phyloP scores from a whole-genome alignment of 2,329 filamentous ascomycete species.

The Fusarium sacchari region DNA sequence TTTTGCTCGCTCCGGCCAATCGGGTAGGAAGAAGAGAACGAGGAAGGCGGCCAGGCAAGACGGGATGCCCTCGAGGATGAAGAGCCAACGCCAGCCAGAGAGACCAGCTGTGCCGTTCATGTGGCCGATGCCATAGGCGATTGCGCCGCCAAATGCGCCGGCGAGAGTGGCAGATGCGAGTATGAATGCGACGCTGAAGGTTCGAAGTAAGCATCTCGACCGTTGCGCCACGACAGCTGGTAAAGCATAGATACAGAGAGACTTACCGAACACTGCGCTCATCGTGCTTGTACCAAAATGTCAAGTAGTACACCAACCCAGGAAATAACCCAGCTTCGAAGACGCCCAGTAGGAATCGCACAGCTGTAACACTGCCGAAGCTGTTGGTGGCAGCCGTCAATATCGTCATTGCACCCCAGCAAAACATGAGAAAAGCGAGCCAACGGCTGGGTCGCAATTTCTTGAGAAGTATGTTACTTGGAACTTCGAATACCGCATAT shows the following conservation, averaged over 20 bases:
- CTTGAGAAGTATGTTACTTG: slow-evolving; percentile 73
- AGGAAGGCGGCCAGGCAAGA: slow-evolving; percentile 71
- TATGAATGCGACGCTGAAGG: slow-evolving; percentile 70
- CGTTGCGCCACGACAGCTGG: background rate
- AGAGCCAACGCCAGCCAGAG: slow-evolving; percentile 75
- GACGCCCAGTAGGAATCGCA: slow-evolving; percentile 73
- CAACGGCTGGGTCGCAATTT: slow-evolving; percentile 70
- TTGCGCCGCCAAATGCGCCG: slow-evolving; percentile 76
- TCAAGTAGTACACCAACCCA: slow-evolving; percentile 71
- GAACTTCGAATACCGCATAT: slow-evolving; percentile 70
- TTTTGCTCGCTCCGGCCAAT: slow-evolving; percentile 71
- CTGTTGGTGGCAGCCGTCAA: slow-evolving; percentile 71
- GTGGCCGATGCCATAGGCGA: slow-evolving; percentile 77
- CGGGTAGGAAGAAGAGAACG: slow-evolving; percentile 74
- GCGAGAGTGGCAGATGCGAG: slow-evolving; percentile 76
- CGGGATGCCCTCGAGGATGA: slow-evolving; percentile 71
- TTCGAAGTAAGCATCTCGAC: slow-evolving; percentile 17
- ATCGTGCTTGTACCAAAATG: slow-evolving; percentile 77
- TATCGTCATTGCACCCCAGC: slow-evolving; percentile 75
- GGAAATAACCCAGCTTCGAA: slow-evolving; percentile 76
- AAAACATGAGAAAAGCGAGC: slow-evolving; percentile 72
- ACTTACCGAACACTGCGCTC: slow-evolving; percentile 71
- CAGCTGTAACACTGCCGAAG: slow-evolving; percentile 71
- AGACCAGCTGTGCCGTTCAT: slow-evolving; percentile 72
- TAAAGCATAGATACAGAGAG: background rate